Conservation (phyloP, 2,329 filamentous ascomycete species). For the Fusarium oligoseptatum region DNA sequence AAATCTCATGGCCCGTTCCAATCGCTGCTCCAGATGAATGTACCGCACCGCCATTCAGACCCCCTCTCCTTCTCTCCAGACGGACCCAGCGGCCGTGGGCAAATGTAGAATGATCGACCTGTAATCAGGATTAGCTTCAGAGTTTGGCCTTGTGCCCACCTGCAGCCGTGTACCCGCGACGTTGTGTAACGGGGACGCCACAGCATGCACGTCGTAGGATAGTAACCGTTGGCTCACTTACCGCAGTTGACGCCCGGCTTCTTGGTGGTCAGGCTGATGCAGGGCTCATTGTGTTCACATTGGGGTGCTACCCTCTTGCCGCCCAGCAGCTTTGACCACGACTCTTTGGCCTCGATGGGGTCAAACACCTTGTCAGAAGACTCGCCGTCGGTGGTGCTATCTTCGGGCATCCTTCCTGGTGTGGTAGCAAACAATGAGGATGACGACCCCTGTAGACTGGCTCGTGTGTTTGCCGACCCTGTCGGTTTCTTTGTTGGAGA, state of each 20-base stretch:
- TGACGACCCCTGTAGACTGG: not conserved
- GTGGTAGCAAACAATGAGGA: not conserved
- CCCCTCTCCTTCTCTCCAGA: conserved; percentile 86
- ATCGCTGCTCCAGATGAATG: conserved; percentile 80
- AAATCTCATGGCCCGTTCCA: conserved; percentile 55
- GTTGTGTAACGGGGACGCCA: conserved; percentile 25
- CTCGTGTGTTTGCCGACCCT: not conserved
- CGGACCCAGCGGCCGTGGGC: conserved; percentile 81
- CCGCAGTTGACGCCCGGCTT: conserved; percentile 88
- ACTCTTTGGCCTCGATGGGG: conserved; percentile 80
- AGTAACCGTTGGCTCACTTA: conserved; percentile 49
- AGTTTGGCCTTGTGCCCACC: conserved; percentile 2
- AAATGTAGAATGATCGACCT: conserved; percentile 75
- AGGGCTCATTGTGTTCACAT: conserved; percentile 92
- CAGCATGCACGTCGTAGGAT: conserved; percentile 8
- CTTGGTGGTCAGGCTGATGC: conserved; percentile 85
- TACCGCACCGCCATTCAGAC: conserved; percentile 88
- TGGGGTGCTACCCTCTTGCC: conserved; percentile 79
- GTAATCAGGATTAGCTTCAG: conserved; percentile 34
- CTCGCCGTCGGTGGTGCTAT: conserved; percentile 23
- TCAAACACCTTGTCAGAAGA: conserved; percentile 67
- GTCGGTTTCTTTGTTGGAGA: conserved; percentile 31
- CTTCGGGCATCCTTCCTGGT: conserved; percentile 5
- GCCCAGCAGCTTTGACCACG: conserved; percentile 87
- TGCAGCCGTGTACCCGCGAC: conserved; percentile 2